Evolutionary conservation across 768 basidiomycete genomes (phyloP).

Genomic region (Leccinellum rugosiceps): DNA sequence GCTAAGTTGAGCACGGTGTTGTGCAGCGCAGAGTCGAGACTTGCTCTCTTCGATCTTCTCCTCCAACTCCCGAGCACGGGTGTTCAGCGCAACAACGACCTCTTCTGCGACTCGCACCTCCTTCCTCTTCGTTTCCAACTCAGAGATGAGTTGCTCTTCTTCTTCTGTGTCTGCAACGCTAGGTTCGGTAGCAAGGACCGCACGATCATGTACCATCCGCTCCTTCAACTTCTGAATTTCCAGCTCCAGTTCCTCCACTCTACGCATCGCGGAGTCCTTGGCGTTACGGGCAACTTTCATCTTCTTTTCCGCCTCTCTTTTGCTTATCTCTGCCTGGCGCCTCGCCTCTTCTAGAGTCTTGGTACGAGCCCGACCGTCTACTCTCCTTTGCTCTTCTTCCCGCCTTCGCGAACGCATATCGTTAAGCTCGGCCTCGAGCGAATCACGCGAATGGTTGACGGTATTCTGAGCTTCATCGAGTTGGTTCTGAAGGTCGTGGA

Average conservation of each 20-base stretch:
- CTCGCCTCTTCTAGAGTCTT: constrained; percentile 86
- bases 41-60: constrained; percentile 62
- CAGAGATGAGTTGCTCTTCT: constrained; percentile 42
- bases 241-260: constrained; percentile 56
- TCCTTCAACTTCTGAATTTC: constrained; percentile 57
- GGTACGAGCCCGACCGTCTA: constrained; percentile 78
- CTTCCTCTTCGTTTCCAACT: constrained; percentile 53
- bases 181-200: constrained; percentile 45
- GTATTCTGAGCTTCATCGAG: constrained; percentile 56
- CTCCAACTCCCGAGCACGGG: constrained; percentile 71
- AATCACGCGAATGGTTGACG: constrained; percentile 56
- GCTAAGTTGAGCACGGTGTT: constrained; percentile 53
- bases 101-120: constrained; percentile 64
- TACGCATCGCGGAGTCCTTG: constrained; percentile 58
- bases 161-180: constrained; percentile 41
- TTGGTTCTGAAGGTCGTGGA: constrained; percentile 68
- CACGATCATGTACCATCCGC: constrained; percentile 53
- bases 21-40: constrained; percentile 54
- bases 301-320: constrained; percentile 86
- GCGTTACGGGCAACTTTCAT: constrained; percentile 64
- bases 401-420: constrained; percentile 71
- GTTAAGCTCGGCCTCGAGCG: constrained; percentile 72
- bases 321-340: constrained; percentile 74
- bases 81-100: constrained; percentile 55
- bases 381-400: constrained; percentile 74